phyloP scores from a whole-genome alignment of 352 stramenopile species.

The Globisporangium cylindrosporum region DNA sequence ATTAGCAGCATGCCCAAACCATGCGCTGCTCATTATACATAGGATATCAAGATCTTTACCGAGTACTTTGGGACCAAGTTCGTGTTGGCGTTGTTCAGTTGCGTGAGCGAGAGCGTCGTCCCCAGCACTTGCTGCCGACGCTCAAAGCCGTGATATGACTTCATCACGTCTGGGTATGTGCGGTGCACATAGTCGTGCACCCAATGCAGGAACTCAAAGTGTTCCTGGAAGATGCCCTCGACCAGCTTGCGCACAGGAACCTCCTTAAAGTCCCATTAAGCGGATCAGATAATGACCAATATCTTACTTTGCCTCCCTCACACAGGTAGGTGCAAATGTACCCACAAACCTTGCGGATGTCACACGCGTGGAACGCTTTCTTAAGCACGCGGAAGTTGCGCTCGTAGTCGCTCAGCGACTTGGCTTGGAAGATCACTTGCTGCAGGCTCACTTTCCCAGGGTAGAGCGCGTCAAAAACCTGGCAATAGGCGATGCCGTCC shows the following conservation, averaged over 20 bases:
- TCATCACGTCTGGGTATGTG: slow-evolving; percentile 56
- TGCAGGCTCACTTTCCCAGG: slow-evolving; percentile 60
- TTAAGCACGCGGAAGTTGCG: slow-evolving; percentile 61
- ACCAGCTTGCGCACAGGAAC: slow-evolving; percentile 65
- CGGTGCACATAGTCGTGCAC: slow-evolving; percentile 78
- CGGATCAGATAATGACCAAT: no score
- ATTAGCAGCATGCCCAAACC: not conserved
- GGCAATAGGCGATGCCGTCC: slow-evolving; percentile 78
- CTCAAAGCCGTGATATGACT: slow-evolving; percentile 55
- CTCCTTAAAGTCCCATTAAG: slow-evolving; percentile 29
- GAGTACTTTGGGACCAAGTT: slow-evolving; percentile 67
- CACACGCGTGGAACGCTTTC: slow-evolving; percentile 52
- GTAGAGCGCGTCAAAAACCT: slow-evolving; percentile 69
- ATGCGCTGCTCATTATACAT: not conserved
- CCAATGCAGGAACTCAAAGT: slow-evolving; percentile 84
- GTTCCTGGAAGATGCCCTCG: slow-evolving; percentile 71
- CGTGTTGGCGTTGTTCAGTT: slow-evolving; percentile 37
- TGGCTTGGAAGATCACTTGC: slow-evolving; percentile 59
- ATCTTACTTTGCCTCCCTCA: not conserved
- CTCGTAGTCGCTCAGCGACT: slow-evolving; percentile 50
- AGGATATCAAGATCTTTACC: slow-evolving; percentile 16
- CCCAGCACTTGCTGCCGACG: slow-evolving; percentile 45
- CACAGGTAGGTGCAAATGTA: not conserved
- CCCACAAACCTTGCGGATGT: slow-evolving; percentile 54
- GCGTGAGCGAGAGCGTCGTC: slow-evolving; percentile 25